Evolutionary conservation across 306 rosid species (phyloP), one percentile per base, ranked within the genome.

Genomic region (Alnus glutinosa): DNA sequence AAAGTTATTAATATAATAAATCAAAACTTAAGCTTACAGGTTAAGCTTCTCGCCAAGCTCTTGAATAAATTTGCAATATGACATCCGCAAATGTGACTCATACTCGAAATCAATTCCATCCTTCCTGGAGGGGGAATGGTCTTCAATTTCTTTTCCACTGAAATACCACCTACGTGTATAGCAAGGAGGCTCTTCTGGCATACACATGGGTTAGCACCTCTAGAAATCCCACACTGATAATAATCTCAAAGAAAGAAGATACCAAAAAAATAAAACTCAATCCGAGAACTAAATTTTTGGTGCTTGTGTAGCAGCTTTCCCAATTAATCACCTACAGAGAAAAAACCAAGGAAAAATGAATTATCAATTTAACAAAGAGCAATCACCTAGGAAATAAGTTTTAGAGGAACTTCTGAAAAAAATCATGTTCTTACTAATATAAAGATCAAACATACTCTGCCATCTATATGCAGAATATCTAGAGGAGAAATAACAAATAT

Each of bases 21-120:
- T 42, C 32, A 42, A 8, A 67, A 72, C 54, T 16, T 18, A 69
- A 15, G 73, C 89, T 85, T 74, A 88, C 91, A 88, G 85, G 80
- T 88, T 85, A 55, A 88, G 83, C 82, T 80, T 85, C 74, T 74
- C 80, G 67, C 91, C 91, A 64, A 88, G 76, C 70, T 78, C 85
- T 68, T 82, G 87, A 75, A 88, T 78, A 76, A 88, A 88, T 13
- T 79, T 75, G 82, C 91, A 88, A 73, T 88, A 88, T 8, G 52
- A 55, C 74, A 73, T 78, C 82, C 91, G 85, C 82, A 85, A 69
- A 1, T 88, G 80, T 14, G 82, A 64, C 84, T 88, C 91, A 47
- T 57, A 70, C 73, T 72, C 78, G 15, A 39, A 48, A 76, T 82
- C 85, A 63, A 88, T 74, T 47, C 89, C 91, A 69, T 88, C 91